These are phyloP conservation scores for Glonium stellatum DNA, from an alignment of 495 filamentous ascomycete species.

Conservation along the genomic window DNA sequence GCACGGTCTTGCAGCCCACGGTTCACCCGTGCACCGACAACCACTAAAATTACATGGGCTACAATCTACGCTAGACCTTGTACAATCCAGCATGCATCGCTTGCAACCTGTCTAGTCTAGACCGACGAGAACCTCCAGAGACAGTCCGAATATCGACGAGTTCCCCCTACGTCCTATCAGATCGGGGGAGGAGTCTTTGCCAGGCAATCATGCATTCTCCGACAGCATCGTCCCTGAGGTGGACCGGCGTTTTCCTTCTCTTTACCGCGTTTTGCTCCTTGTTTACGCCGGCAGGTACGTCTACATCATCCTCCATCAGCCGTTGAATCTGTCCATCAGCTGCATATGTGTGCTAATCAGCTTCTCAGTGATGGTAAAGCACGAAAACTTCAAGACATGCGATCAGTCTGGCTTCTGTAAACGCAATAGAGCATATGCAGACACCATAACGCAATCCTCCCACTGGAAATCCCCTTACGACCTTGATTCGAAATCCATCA, in stretches of 20 bases:
- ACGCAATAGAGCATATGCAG: conserved; percentile 84
- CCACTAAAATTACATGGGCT: no score
- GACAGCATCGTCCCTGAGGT: conserved; percentile 9
- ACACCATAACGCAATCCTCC: conserved; percentile 58
- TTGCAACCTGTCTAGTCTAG: conserved; percentile 1
- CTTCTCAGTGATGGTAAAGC: conserved; percentile 72
- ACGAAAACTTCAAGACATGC: conserved; percentile 95
- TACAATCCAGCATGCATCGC: no score
- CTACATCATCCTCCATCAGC: background rate
- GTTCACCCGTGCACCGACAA: no score
- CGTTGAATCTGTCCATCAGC: background rate
- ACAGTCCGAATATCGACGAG: no score
- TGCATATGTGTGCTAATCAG: background rate
- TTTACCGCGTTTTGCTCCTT: conserved; percentile 24
- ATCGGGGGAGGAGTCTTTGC: background rate
- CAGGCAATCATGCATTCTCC: conserved; percentile 9
- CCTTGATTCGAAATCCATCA: conserved; percentile 61
- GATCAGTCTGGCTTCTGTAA: conserved; percentile 92
- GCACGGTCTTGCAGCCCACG: no score
- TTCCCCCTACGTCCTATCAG: no score
- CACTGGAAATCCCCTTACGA: conserved; percentile 78
- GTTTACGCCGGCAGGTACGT: conserved; percentile 33
- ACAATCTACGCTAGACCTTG: no score
- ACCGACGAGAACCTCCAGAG: background rate
- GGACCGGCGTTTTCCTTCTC: conserved; percentile 28